Evolutionary conservation across 441 rosid genomes (phyloP), one percentile per base, ranked within the genome.

Genomic region (Syzygium malaccense): DNA sequence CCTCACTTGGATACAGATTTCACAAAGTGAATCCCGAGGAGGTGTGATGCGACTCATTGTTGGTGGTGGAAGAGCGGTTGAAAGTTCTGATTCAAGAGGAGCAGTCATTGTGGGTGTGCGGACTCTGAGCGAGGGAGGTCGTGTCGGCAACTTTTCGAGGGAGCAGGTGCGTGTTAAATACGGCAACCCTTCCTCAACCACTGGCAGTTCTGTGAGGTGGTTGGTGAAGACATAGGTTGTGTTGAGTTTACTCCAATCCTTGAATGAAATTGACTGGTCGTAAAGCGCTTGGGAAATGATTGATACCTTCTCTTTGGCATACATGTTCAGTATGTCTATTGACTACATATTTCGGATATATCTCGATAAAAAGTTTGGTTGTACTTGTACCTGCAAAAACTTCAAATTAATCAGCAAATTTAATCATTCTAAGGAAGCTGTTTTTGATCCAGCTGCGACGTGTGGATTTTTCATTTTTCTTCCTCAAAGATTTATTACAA

Each of bases 1-100:
- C 51, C 51, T 41, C 51, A 54, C 48, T 7, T 30, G 58, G 48
- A 30, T 48, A 45, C 92, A 98, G 99, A 95, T 96, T 88, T 96
- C 97, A 25, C 93, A 91, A 90, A 95, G 91, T 90, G 99, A 98
- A 93, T 93, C 99, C 83, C 95, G 95, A 86, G 97, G 96, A 83
- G 99, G 99, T 89, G 98, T 98, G 87, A 98, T 98, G 99, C 97
- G 99, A 87, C 99, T 98, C 85, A 95, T 98, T 91, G 99, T 97
- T 93, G 99, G 99, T 86, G 99, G 99, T n/a, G 99, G 99, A 32
- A 95, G 99, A 91, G 99, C 99, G 62, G 97, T 94, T 92, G 99
- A 98, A 93, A 93, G 92, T 91, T 92, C 94, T 19, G 96, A 96
- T 83, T 92, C 97, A 86, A 95, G 96, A 92, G 99, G 99, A 92